Conservation (phyloP, 371 early-diverging fungal species). For the Mortierella sp. region DNA sequence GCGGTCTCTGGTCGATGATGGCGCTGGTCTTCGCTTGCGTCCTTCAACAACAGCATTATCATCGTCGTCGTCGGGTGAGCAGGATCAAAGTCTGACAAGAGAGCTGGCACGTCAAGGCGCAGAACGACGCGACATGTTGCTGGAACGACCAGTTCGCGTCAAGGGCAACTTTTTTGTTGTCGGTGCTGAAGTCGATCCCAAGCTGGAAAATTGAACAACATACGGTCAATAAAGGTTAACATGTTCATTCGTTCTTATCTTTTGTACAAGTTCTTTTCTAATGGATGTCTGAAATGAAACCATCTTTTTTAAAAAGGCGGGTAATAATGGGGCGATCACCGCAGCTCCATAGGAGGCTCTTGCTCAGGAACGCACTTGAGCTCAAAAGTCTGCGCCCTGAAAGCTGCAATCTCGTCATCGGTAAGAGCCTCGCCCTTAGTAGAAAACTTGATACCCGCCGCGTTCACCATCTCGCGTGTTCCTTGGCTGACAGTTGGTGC, state of each 20-base stretch:
- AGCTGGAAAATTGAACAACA: conserved; percentile 19
- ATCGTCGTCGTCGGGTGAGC: not conserved
- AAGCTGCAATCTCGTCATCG: conserved; percentile 58
- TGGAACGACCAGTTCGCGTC: conserved; percentile 26
- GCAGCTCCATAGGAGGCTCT: conserved; percentile 64
- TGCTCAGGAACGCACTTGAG: conserved; percentile 63
- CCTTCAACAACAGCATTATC: not conserved
- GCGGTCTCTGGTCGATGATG: conserved; percentile 50
- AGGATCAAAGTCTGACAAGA: not conserved
- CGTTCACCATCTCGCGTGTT: conserved; percentile 19
- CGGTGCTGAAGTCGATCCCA: conserved; percentile 31
- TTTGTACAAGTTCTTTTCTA: conserved; percentile 1
- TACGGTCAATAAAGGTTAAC: not conserved
- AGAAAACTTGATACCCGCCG: conserved; percentile 16
- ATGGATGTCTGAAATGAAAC: not conserved
- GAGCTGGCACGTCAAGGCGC: conserved; percentile 16
- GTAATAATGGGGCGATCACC: conserved; percentile 27
- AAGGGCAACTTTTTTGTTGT: conserved; percentile 56
- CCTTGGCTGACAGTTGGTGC: not conserved
- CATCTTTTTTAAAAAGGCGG: not conserved
- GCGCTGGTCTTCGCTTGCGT: conserved; percentile 32
- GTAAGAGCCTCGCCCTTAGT: conserved; percentile 25
- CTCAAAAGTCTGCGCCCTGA: conserved; percentile 58
- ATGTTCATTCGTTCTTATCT: not conserved
- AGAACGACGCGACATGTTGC: conserved; percentile 27